phyloP scores from a whole-genome alignment of 345 rosid species.

The Gossypium sturtianum region DNA sequence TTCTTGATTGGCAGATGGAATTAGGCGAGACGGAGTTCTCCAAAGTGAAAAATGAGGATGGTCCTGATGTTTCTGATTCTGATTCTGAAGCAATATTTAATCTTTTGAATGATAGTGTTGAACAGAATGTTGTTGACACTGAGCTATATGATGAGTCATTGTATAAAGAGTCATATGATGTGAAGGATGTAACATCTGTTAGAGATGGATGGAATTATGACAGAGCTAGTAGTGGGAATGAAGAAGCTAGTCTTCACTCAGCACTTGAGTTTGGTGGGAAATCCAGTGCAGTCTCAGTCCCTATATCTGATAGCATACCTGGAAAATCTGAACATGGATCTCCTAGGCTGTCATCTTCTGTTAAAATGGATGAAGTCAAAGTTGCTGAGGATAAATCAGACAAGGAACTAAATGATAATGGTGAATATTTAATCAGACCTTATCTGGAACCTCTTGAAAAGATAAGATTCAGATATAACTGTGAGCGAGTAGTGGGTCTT shows the following conservation, averaged over 20 bases:
- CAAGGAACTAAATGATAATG: conserved; percentile 87
- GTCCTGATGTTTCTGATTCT: conserved; percentile 55
- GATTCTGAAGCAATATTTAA: conserved; percentile 64
- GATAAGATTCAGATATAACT: conserved; percentile 85
- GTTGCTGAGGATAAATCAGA: conserved; percentile 63
- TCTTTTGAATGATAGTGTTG: conserved; percentile 37
- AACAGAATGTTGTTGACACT: conserved; percentile 30
- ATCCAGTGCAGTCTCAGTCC: conserved; percentile 68
- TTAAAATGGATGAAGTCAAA: conserved; percentile 56
- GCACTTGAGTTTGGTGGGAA: conserved; percentile 87
- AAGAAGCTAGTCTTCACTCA: conserved; percentile 96
- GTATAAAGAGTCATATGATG: conserved; percentile 46
- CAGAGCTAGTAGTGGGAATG: conserved; percentile 79
- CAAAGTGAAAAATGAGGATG: conserved; percentile 49
- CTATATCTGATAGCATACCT: conserved; percentile 62
- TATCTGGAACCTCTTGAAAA: conserved; percentile 91
- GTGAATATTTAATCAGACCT: conserved; percentile 96
- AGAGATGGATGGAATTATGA: conserved; percentile 89
- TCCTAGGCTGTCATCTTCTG: conserved; percentile 66
- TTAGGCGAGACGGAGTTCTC: conserved; percentile 58
- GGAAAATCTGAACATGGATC: conserved; percentile 75
- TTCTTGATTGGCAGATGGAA: conserved; percentile 70
- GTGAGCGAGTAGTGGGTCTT: conserved; percentile 94
- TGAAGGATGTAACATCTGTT: conserved; percentile 46
- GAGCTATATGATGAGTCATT: conserved; percentile 61